Percentiles rank a stretch among this genome's conserved stretches.
Evolutionary conservation across 2,329 filamentous ascomycete species (phyloP).

Genomic region (Verticillium albo-atrum): DNA sequence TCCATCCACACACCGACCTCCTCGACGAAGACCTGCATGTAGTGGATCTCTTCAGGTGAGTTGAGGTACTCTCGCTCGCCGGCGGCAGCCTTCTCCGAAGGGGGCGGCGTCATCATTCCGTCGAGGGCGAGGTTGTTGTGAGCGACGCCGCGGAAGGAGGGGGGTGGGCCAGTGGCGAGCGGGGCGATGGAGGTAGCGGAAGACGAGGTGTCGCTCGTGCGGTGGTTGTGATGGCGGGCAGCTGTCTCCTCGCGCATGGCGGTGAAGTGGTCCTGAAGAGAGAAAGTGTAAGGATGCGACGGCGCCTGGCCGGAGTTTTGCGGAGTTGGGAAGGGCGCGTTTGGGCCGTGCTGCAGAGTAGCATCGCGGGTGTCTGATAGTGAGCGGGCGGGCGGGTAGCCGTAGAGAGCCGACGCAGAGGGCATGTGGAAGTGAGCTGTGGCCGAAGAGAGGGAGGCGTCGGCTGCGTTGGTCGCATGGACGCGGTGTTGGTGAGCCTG

Average conservation of each 20-base stretch:
- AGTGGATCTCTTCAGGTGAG: slow-evolving; percentile 73
- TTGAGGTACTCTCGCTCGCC: slow-evolving; percentile 60
- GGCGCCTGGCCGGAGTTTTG: slow-evolving; percentile 21
- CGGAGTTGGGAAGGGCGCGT: slow-evolving; percentile 13
- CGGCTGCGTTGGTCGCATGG: slow-evolving; percentile 1
- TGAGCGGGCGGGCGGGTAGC: slow-evolving; percentile 8
- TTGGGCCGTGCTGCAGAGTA: background rate
- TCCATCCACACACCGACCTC: slow-evolving; percentile 95
- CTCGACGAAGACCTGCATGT: slow-evolving; percentile 89
- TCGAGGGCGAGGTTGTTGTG: slow-evolving; percentile 29
- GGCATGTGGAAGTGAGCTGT: background rate
- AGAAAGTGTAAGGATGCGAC: slow-evolving; percentile 3
- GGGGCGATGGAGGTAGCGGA: slow-evolving; percentile 33
- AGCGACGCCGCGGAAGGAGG: slow-evolving; percentile 16
- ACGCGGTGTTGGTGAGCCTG: slow-evolving; percentile 11
- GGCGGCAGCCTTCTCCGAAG: slow-evolving; percentile 26
- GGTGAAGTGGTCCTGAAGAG: slow-evolving; percentile 4
- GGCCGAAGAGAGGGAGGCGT: background rate
- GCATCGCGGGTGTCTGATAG: background rate
- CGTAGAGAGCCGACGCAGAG: slow-evolving; percentile 9
- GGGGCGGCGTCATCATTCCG: slow-evolving; percentile 34
- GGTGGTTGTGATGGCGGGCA: slow-evolving; percentile 4
- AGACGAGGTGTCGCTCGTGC: slow-evolving; percentile 29
- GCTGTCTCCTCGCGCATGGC: background rate
- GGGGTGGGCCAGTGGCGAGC: slow-evolving; percentile 26